Evolutionary conservation across 2,329 filamentous ascomycete species (phyloP), one percentile per base, ranked within the genome.

Genomic region (Exutisphaerella laricina): DNA sequence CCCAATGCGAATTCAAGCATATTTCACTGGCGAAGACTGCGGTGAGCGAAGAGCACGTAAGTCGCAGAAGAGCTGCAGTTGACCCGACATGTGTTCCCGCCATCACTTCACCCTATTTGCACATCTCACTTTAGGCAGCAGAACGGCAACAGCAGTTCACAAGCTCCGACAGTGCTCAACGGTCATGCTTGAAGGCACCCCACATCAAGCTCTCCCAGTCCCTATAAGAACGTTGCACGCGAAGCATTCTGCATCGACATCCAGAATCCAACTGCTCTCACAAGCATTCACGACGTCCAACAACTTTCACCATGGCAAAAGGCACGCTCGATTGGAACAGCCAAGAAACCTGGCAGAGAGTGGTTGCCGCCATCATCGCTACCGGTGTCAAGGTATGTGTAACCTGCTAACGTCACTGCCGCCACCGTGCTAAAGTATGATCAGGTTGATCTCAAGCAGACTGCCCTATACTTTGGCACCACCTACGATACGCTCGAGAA

Each of bases 401-500:
- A n/a, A n/a, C n/a, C n/a, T n/a, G n/a, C n/a, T n/a, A n/a, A n/a
- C n/a, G n/a, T n/a, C n/a, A n/a, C n/a, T n/a, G n/a, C n/a, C n/a
- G n/a, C n/a, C n/a, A n/a, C n/a, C n/a, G 6, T 18, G 22, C 25
- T 17, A 9, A 13, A 26, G 6, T 9, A 28, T 33, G 12, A 33
- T 12, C 30, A 77, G 73, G 60, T 73, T 16, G 66, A 75, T 43
- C 66, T 68, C 51, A 55, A 53, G 2, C 57, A 61, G 3, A 66
- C 73, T 17, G 72, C 72, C 0, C 51, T 56, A 2, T 57, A 70
- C 39, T 76, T 70, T 49, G 68, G 65, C 1, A 68, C 70, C 1
- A 74, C 68, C 0, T 73, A 72, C 57, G 62, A 74, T 46, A 60
- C 71, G 0, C 65, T 77, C 17, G 68, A 75, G 46, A 63, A 64